phyloP scores from a whole-genome alignment of 2,329 filamentous ascomycete genomes.

The Colletotrichum eleusines region DNA sequence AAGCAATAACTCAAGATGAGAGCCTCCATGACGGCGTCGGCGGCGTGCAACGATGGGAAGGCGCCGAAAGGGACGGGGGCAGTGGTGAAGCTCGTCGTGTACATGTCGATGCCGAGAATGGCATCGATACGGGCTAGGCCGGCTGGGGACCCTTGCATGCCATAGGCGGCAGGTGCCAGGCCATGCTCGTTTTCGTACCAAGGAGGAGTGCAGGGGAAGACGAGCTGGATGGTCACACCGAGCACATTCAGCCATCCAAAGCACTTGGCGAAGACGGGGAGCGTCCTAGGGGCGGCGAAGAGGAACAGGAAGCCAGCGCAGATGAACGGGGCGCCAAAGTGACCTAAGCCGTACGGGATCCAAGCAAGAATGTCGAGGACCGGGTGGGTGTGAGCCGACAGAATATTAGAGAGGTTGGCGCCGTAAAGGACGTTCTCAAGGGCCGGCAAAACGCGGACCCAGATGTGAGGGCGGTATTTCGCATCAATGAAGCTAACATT shows the following conservation, averaged over 20 bases:
- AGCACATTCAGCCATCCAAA: constrained; percentile 95
- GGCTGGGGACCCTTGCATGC: constrained; percentile 89
- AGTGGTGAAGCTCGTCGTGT: constrained; percentile 91
- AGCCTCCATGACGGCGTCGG: constrained; percentile 87
- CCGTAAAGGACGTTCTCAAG: constrained; percentile 97
- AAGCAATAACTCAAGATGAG: constrained; percentile 95
- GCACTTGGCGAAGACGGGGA: constrained; percentile 84
- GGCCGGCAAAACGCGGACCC: constrained; percentile 93
- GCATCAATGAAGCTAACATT: constrained; percentile 82
- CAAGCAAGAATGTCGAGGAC: constrained; percentile 90
- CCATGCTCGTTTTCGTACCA: constrained; percentile 98
- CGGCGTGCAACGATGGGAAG: constrained; percentile 93
- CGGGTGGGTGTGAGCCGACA: constrained; percentile 88
- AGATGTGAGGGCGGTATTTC: constrained; percentile 91
- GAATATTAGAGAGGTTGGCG: constrained; percentile 94
- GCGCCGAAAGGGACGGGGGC: constrained; percentile 94
- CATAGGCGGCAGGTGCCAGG: constrained; percentile 90
- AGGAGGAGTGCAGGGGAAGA: constrained; percentile 93
- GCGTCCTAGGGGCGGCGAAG: constrained; percentile 86
- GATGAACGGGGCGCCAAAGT: constrained; percentile 88
- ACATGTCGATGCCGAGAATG: constrained; percentile 91
- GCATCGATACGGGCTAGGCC: constrained; percentile 90
- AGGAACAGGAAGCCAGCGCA: constrained; percentile 85
- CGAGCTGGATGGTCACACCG: constrained; percentile 87
- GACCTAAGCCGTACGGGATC: constrained; percentile 91